These are phyloP conservation scores for Macadamia integrifolia DNA, from an alignment of 164 flowering plant genomes.

Conservation along the genomic window DNA sequence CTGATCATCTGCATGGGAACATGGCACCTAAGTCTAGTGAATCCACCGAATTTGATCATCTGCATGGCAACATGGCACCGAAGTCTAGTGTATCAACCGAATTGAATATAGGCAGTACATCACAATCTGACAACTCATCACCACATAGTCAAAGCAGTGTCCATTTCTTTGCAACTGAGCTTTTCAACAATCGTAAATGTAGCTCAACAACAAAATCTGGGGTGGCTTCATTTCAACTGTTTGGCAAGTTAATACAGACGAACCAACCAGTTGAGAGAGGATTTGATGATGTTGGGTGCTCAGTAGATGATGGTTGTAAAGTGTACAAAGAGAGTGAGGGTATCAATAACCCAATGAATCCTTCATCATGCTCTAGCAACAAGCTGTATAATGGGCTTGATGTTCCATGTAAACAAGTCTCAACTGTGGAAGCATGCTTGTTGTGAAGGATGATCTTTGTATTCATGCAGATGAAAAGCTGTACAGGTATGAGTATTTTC, in stretches of 20 bases:
- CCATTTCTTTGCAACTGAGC: conserved; percentile 25
- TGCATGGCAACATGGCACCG: conserved; percentile 15
- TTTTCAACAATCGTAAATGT: conserved; percentile 19
- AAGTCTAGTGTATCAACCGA: conserved; percentile 43
- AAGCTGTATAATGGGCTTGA: conserved; percentile 24
- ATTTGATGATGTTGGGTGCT: conserved; percentile 15
- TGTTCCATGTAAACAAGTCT: conserved; percentile 22
- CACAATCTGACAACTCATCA: conserved; percentile 38
- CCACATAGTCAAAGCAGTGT: conserved; percentile 42
- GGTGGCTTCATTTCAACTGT: conserved; percentile 40
- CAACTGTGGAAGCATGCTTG: conserved; percentile 27
- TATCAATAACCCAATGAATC: conserved; percentile 11
- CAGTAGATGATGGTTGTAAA: conserved; percentile 25
- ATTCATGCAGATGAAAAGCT: conserved; percentile 19
- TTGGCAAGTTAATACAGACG: conserved; percentile 51
- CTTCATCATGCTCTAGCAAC: conserved; percentile 19
- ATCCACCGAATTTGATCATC: conserved; percentile 41
- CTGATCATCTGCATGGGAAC: conserved; percentile 15
- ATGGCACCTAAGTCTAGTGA: conserved; percentile 22
- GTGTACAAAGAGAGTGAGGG: conserved; percentile 20
- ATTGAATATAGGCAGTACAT: conserved; percentile 37
- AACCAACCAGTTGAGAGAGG: conserved; percentile 30
- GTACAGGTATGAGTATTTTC: conserved; percentile 25
- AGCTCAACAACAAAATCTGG: conserved; percentile 18
- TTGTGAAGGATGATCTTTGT: conserved; percentile 8